Conservation (phyloP, 495 filamentous ascomycete species). For the Aspergillus carlsbadensis region DNA sequence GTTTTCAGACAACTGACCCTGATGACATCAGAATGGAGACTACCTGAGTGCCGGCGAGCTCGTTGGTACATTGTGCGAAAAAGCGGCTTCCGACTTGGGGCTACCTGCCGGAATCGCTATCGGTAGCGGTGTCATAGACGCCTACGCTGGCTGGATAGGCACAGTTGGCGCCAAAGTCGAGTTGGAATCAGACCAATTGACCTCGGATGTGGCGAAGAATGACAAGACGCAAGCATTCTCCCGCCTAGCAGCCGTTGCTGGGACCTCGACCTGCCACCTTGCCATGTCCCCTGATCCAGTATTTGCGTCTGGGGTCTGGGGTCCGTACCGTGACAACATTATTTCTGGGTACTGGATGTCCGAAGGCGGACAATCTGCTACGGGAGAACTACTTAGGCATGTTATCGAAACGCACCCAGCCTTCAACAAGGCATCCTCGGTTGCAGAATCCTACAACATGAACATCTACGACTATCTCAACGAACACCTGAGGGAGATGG, state of each 20-base stretch:
- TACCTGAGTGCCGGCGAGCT: slow-evolving; percentile 89
- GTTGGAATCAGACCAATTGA: slow-evolving; percentile 59
- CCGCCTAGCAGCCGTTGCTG: slow-evolving; percentile 91
- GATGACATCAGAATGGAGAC: slow-evolving; percentile 76
- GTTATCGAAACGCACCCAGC: slow-evolving; percentile 92
- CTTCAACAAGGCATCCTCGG: slow-evolving; percentile 70
- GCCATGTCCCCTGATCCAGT: slow-evolving; percentile 90
- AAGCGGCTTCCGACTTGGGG: slow-evolving; percentile 79
- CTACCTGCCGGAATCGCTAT: slow-evolving; percentile 86
- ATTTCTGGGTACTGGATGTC: slow-evolving; percentile 92
- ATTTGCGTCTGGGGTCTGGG: slow-evolving; percentile 94
- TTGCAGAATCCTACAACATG: slow-evolving; percentile 71
- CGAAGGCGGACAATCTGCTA: slow-evolving; percentile 94
- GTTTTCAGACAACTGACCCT: slow-evolving; percentile 21
- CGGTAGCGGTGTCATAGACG: slow-evolving; percentile 95
- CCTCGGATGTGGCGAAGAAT: slow-evolving; percentile 61
- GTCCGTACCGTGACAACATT: slow-evolving; percentile 91
- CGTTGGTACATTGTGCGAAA: slow-evolving; percentile 79
- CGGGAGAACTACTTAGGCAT: slow-evolving; percentile 90
- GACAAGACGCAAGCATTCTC: slow-evolving; percentile 89
- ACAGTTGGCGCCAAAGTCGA: slow-evolving; percentile 95
- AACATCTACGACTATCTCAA: slow-evolving; percentile 96
- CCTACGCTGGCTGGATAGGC: slow-evolving; percentile 97
- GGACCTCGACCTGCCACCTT: slow-evolving; percentile 94
- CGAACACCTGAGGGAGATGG: slow-evolving; percentile 76